Evolutionary conservation across 768 basidiomycete genomes (phyloP), one percentile per base, ranked within the genome.

Genomic region (Collybiopsis confluens): DNA sequence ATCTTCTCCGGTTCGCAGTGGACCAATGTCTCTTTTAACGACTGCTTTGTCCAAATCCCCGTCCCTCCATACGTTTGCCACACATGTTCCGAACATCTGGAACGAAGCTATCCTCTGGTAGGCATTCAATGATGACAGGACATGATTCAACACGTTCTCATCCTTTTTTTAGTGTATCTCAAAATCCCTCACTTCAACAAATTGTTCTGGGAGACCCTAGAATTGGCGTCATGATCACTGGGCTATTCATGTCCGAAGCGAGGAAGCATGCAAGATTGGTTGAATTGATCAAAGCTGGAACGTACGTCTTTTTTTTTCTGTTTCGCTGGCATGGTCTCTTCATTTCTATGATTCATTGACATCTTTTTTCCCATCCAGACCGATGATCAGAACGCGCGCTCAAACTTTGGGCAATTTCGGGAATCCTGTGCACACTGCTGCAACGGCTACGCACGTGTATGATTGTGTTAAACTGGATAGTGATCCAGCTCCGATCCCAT

Each of bases 41-140:
- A 55, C 59, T 2, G 73, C 80, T 18, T 64, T 73, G 9, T 68
- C 73, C 0, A 71, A 67, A 1, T 67, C 73, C 4, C 74, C 75
- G 20, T 59, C 67, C 10, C 69, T 87, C 4, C 77, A 73, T 57
- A 73, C 70, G 2, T 71, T 86, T 49, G 68, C 73, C 54, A 79
- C 84, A 0, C 72, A 77, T 42, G 68, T 84, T 5, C 85, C 85
- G 1, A 72, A 76, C 3, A 68, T 83, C 0, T 86, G 84, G 85
- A 82, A 79, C 64, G 69, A 73, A 41, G 60, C 77, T 13, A 72
- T 85, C 53, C 73, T 81, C 54, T 59, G 73, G n/a, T n/a, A n/a
- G n/a, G n/a, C n/a, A n/a, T n/a, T n/a, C n/a, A n/a, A n/a, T n/a
- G n/a, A n/a, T n/a, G n/a, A n/a, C n/a, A n/a, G n/a, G n/a, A n/a